Conservation (phyloP, 495 filamentous ascomycete species). For the Penicillium paxilli region DNA sequence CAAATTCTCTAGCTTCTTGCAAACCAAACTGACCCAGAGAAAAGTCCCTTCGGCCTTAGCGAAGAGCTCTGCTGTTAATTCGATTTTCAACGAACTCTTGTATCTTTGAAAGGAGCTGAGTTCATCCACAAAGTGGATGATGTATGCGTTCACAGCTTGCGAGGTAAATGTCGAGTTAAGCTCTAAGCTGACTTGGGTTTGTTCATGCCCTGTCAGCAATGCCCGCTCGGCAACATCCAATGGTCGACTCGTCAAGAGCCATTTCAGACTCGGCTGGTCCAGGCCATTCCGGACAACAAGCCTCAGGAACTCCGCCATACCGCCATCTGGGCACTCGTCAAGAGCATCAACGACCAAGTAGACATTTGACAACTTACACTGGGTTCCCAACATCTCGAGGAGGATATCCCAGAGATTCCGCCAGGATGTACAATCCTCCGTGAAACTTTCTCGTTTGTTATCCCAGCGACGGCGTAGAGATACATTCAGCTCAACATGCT, state of each 20-base stretch:
- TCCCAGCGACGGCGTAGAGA: slow-evolving; percentile 23
- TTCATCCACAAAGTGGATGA: slow-evolving; percentile 26
- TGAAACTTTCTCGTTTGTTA: slow-evolving; percentile 1
- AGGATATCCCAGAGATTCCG: slow-evolving; percentile 31
- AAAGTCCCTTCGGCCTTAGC: slow-evolving; percentile 31
- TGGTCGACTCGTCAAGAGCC: slow-evolving; percentile 29
- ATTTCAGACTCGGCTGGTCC: slow-evolving; percentile 22
- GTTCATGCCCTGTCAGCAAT: slow-evolving; percentile 10
- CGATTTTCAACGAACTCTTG: neutral
- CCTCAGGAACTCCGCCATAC: slow-evolving; percentile 29
- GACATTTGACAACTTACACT: slow-evolving; percentile 4
- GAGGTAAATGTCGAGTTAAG: slow-evolving; percentile 14
- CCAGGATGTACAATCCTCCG: slow-evolving; percentile 1
- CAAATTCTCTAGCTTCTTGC: slow-evolving; percentile 9
- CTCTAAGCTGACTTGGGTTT: slow-evolving; percentile 18
- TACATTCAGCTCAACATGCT: slow-evolving; percentile 24
- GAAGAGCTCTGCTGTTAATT: neutral
- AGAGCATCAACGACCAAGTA: slow-evolving; percentile 20
- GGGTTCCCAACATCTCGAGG: slow-evolving; percentile 21
- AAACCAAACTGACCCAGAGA: slow-evolving; percentile 33
- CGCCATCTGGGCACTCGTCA: slow-evolving; percentile 19
- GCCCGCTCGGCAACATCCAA: slow-evolving; percentile 12
- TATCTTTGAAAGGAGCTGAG: slow-evolving; percentile 8
- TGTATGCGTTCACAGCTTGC: slow-evolving; percentile 22
- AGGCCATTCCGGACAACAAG: slow-evolving; percentile 22